Evolutionary conservation across 2,329 filamentous ascomycete species (phyloP), one percentile per base, ranked within the genome.

Genomic region (Arthrinium puccinioides): DNA sequence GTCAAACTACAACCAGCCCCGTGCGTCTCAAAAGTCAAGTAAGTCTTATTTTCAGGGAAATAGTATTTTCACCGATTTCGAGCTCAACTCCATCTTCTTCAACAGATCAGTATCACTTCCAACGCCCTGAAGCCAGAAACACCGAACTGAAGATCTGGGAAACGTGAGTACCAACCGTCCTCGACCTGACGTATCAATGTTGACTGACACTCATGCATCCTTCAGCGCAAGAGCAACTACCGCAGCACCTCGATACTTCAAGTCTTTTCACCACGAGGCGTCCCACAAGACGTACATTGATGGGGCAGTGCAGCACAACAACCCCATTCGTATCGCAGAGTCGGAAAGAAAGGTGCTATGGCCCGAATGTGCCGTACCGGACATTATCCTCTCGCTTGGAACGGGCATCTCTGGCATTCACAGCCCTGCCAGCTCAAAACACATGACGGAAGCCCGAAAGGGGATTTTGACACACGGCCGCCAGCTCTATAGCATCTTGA

Each of bases 261-360:
- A 69, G 42, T 64, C 67, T 6, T 73, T 72, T 53, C 54, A 61
- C n/a, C 67, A 75, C 37, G 56, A 60, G 5, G 58, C 60, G 4
- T 66, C 67, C 0, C 61, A 64, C 40, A 59, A 62, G 5, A 61
- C 57, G 0, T 76, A 72, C 42, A 53, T 68, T 1, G 71, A 74
- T 39, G 70, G 69, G 3, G 68, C 62, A 3, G 52, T 72, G 1
- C 62, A 64, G 9, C 64, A 67, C 51, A 67, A 69, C 41, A 75
- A 75, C 29, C 72, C 71, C 3, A 62, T 70, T 16, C 52, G 56
- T 6, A 59, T 74, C 42, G 71, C 72, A 4, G 64, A 74, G 35
- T 53, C 61, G 11, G 35, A 37, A 25, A 37, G 35, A 18, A 37
- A 31, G 20, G 27, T 30, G 19, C 35, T 37, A 16, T 37, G 35